Percentiles rank a stretch among this genome's conserved stretches.
These are phyloP conservation scores for Diplodia scrobiculata DNA, from an alignment of 2,329 filamentous ascomycete genomes.

Conservation along the genomic window DNA sequence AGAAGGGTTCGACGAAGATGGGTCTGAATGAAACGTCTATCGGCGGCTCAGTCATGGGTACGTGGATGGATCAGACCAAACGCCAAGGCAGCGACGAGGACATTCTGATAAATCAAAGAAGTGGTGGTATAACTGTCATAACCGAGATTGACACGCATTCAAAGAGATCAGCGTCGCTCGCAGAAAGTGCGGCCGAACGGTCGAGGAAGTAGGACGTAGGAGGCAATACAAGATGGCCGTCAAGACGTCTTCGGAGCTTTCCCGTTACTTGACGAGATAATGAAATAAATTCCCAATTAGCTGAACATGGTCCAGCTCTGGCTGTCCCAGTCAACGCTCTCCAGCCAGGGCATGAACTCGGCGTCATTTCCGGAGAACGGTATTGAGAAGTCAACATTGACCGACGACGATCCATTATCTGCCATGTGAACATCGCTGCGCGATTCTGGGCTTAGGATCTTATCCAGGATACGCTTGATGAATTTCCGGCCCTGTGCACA, in stretches of 20 bases:
- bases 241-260: background rate
- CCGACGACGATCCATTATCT: constrained; percentile 27
- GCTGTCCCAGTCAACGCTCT: constrained; percentile 49
- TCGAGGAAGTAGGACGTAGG: background rate
- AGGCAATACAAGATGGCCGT: background rate
- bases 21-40: constrained; percentile 18
- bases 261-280: background rate
- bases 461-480: constrained; percentile 49
- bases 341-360: constrained; percentile 51
- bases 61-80: constrained; percentile 12
- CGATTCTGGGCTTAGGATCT: constrained; percentile 43
- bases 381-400: constrained; percentile 39
- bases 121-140: constrained; percentile 5
- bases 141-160: constrained; percentile 16
- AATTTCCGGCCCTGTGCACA: constrained; percentile 48
- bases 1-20: constrained; percentile 9
- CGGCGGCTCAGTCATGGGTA: constrained; percentile 1
- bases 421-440: constrained; percentile 4
- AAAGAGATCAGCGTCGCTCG: background rate
- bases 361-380: constrained; percentile 46
- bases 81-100: constrained; percentile 14
- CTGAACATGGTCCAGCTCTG: constrained; percentile 35
- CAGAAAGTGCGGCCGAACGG: background rate
- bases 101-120: background rate
- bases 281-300: background rate